Evolutionary conservation across 1,284 basidiomycete genomes (phyloP).

Genomic region (Volvariella volvacea): DNA sequence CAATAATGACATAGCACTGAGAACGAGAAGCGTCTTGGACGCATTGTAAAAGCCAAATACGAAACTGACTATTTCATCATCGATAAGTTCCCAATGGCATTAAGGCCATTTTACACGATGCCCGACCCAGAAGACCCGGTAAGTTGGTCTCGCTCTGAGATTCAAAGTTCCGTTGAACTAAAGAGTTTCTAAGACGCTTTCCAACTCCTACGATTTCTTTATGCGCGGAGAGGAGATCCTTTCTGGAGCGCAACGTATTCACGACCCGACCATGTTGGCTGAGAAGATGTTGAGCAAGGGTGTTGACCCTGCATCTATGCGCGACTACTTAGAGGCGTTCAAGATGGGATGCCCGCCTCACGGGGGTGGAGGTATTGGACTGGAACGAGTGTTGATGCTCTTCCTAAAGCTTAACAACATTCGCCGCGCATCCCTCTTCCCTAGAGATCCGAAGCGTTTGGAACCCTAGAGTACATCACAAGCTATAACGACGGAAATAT

Average conservation of each 20-base stretch:
- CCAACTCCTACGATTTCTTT: conserved; percentile 99
- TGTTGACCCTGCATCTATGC: conserved; percentile 84
- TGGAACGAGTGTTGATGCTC: conserved; percentile 95
- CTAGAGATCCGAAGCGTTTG: conserved; percentile 83
- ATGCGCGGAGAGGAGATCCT: conserved; percentile 99
- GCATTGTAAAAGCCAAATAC: conserved; percentile 87
- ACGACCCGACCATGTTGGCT: conserved; percentile 80
- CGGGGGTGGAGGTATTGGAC: conserved; percentile 79
- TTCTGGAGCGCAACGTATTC: conserved; percentile 95
- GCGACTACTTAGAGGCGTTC: conserved; percentile 91
- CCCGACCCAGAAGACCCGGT: conserved; percentile 86
- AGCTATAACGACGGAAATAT: too few species aligned
- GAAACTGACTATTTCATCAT: conserved; percentile 97
- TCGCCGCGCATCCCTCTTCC: conserved; percentile 90
- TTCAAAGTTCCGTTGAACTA: neutral
- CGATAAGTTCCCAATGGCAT: conserved; percentile 91
- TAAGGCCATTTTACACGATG: conserved; percentile 99
- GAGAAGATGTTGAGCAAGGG: conserved; percentile 81
- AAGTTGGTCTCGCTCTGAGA: conserved; percentile 19
- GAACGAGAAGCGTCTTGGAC: conserved; percentile 89
- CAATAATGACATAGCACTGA: conserved; percentile 54
- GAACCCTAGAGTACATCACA: conserved; percentile 44
- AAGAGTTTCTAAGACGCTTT: conserved; percentile 58
- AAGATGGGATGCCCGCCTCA: conserved; percentile 89
- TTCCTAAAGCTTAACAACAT: conserved; percentile 96